Base-by-base conservation (phyloP, 2,329 filamentous ascomycete genomes). In the Diaporthe ilicicola region DNA sequence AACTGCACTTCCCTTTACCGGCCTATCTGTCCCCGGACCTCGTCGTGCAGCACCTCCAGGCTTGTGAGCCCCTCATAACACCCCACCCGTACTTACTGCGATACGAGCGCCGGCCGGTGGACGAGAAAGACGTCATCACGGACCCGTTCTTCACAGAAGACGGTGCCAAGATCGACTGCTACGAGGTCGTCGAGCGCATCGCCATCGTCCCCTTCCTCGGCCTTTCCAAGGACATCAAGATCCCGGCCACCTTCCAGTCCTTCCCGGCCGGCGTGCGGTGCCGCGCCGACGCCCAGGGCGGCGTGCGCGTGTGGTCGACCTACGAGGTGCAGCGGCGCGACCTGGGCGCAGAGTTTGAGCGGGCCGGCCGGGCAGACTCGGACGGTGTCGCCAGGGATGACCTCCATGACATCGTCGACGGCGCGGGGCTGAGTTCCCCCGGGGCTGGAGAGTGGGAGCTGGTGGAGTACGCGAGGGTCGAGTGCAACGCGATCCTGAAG, bases 191-290 rank as follows among this genome's bases (percentile, higher is more conserved):
- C 62, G 79, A 82, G 62, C 80, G 80, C 73, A 76, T 81, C 50
- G 75, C 80, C 67, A 79, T 85, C 73, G 76, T 80, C 34, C 76
- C 84, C 27, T 78, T 84, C 8, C 82, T 84, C 29, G 70, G 70
- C n/a, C 56, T 69, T 9, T 62, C 44, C 56, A 84, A 82, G 74
- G 80, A 81, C 39, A 79, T 86, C 46, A 74, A 74, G 65, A 82
- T 86, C 70, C 81, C 81, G 5, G 82, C 82, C 72, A 79, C 84
- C 34, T 84, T 86, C 72, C 84, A 86, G 75, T 79, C 76, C 71
- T 80, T 83, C 39, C 77, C 78, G 27, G 76, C 78, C 44, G 84
- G 84, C 59, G 76, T 84, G 37, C 80, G 84, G n/a, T 81, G 81
- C 67, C 79, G 84, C 48, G 84, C 82, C 61, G 78, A 82, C 50